Percentiles rank a stretch among this genome's conserved stretches.
These are phyloP conservation scores for Paramecium biaurelia DNA, from an alignment of 73 alveolate genomes.

Conservation along the genomic window DNA sequence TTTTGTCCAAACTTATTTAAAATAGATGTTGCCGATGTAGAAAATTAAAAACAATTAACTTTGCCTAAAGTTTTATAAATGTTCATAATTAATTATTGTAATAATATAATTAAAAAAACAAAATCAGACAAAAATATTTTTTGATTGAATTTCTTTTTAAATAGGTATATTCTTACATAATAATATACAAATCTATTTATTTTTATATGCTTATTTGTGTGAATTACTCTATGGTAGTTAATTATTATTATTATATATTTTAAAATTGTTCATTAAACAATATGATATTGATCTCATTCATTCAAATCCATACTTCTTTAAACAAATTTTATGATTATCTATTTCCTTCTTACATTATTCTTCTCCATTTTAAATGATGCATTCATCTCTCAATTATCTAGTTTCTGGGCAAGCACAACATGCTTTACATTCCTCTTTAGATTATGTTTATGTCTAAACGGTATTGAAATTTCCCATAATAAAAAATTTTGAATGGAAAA, in stretches of 20 bases:
- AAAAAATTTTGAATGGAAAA: too few species aligned
- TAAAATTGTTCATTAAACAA: background rate
- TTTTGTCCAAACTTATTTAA: background rate
- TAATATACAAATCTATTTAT: too few species aligned
- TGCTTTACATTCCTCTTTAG: conserved; percentile 55
- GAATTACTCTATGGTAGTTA: too few species aligned
- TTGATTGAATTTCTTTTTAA: background rate
- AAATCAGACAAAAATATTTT: background rate
- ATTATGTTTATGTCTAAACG: background rate
- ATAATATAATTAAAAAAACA: background rate
- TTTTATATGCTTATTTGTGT: too few species aligned
- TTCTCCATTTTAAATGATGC: conserved; percentile 68
- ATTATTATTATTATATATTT: background rate
- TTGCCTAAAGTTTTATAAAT: background rate
- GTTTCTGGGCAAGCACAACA: conserved; percentile 71
- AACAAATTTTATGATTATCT: conserved; percentile 66
- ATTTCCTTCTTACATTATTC: conserved; percentile 62
- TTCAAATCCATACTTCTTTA: conserved; percentile 64
- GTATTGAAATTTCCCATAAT: background rate
- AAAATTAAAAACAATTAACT: background rate
- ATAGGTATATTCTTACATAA: background rate
- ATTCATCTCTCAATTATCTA: conserved; percentile 68
- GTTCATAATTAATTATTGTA: background rate
- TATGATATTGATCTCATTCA: background rate
- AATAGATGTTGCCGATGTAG: background rate